phyloP scores from a whole-genome alignment of 2,329 filamentous ascomycete genomes.

The Talaromyces sp. region DNA sequence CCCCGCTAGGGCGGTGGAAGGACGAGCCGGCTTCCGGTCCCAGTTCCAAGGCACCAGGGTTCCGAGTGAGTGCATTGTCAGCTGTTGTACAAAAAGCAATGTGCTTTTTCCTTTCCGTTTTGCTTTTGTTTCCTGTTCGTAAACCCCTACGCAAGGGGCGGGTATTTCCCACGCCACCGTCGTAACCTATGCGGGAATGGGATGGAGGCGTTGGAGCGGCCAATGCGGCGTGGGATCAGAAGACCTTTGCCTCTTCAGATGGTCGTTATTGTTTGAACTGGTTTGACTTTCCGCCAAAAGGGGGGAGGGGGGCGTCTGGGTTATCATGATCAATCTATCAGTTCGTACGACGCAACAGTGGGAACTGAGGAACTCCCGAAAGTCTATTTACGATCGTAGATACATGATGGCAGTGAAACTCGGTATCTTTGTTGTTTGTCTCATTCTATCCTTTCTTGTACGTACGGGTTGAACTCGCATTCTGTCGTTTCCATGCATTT shows the following conservation, averaged over 20 bases:
- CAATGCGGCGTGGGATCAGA: slow-evolving; percentile 7
- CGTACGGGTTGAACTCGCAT: no score
- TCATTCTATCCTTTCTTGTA: no score
- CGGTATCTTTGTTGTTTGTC: no score
- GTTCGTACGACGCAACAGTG: no score
- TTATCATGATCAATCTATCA: not conserved
- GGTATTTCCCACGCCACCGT: not conserved
- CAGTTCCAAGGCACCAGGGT: slow-evolving; percentile 3
- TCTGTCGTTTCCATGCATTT: not conserved
- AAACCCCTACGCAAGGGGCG: slow-evolving; percentile 1
- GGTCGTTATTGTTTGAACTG: not conserved
- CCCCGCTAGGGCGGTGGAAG: not conserved
- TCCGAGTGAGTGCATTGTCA: not conserved
- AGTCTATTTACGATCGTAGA: not conserved
- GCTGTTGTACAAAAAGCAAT: not conserved
- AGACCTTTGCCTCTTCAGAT: not conserved
- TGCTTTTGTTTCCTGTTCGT: not conserved
- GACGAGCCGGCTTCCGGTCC: not conserved
- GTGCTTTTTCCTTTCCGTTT: not conserved
- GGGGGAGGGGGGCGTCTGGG: not conserved
- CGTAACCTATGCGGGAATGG: not conserved
- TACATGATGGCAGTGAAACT: no score
- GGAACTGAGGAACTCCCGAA: not conserved
- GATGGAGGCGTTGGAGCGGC: not conserved
- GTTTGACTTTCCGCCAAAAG: not conserved